Conservation (phyloP, 2,329 filamentous ascomycete genomes). For the Blumeria graminis region DNA sequence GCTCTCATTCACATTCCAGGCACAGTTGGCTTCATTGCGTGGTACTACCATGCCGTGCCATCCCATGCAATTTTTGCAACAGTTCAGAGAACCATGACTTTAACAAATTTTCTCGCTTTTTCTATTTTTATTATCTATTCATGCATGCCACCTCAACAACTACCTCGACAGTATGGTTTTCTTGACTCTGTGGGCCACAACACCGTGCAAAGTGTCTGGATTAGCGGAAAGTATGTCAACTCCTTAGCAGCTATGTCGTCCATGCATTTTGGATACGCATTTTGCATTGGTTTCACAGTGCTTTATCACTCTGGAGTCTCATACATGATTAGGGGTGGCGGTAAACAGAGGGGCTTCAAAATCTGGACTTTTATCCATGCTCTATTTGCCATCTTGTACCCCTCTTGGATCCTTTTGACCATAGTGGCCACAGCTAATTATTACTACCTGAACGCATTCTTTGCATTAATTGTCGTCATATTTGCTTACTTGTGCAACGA, state of each 20-base stretch:
- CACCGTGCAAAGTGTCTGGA: slow-evolving; percentile 25
- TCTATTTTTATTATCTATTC: slow-evolving; percentile 26
- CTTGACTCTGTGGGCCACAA: slow-evolving; percentile 25
- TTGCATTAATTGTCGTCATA: slow-evolving; percentile 22
- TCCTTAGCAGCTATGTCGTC: slow-evolving; percentile 26
- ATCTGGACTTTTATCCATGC: slow-evolving; percentile 22
- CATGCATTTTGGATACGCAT: slow-evolving; percentile 30
- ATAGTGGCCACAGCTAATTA: slow-evolving; percentile 31
- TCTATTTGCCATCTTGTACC: slow-evolving; percentile 21
- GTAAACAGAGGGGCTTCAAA: slow-evolving; percentile 19
- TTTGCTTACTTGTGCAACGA: slow-evolving; percentile 23
- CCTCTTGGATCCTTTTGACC: slow-evolving; percentile 21
- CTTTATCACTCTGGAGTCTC: slow-evolving; percentile 27
- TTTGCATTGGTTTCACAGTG: slow-evolving; percentile 26
- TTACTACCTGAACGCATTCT: slow-evolving; percentile 26
- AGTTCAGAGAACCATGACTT: slow-evolving; percentile 24
- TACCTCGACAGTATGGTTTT: slow-evolving; percentile 24
- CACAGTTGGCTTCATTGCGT: slow-evolving; percentile 36
- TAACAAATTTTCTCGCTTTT: slow-evolving; percentile 29
- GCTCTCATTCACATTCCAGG: slow-evolving; percentile 35
- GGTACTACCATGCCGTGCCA: slow-evolving; percentile 35
- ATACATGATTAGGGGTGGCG: slow-evolving; percentile 16
- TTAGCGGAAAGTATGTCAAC: slow-evolving; percentile 25
- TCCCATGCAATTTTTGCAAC: slow-evolving; percentile 22
- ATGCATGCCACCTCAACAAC: slow-evolving; percentile 27